Evolutionary conservation across 1,284 basidiomycete genomes (phyloP).

Genomic region (Rhodotorula glutinis): DNA sequence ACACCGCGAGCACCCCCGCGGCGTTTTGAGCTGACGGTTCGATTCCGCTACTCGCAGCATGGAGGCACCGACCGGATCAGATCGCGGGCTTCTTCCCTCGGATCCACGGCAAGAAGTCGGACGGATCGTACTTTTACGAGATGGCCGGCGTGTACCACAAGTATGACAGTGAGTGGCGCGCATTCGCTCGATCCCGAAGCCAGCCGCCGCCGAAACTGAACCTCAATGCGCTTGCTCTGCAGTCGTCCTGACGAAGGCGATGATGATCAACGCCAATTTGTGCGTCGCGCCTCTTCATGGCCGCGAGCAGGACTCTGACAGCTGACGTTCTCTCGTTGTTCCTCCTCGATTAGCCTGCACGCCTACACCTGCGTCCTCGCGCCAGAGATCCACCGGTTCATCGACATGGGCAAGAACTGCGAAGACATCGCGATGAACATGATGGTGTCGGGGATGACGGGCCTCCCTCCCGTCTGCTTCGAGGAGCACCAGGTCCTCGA

Average conservation of each 20-base stretch:
- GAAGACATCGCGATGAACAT: constrained; percentile 9
- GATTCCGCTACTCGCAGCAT: background rate
- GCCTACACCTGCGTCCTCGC: constrained; percentile 4
- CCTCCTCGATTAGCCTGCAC: background rate
- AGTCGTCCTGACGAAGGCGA: constrained; percentile 4
- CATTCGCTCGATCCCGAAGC: background rate
- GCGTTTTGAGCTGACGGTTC: too few species aligned
- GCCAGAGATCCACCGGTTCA: constrained; percentile 7
- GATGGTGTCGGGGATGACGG: constrained; percentile 6
- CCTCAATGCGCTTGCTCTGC: background rate
- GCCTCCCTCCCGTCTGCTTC: constrained; percentile 7
- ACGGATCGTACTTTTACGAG: constrained; percentile 6
- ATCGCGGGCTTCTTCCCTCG: constrained; percentile 5
- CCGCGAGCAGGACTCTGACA: background rate
- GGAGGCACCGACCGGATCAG: constrained; percentile 3
- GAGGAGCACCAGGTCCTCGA: constrained; percentile 9
- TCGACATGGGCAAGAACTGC: constrained; percentile 11
- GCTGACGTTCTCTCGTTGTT: background rate
- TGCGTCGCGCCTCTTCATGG: background rate
- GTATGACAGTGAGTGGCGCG: background rate
- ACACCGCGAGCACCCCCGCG: too few species aligned
- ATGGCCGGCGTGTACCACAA: constrained; percentile 7
- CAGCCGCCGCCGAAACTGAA: background rate
- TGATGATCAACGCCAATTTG: constrained; percentile 13
- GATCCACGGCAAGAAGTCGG: constrained; percentile 5